Conservation (phyloP, 2,329 filamentous ascomycete genomes). For the Penicillium olsonii region DNA sequence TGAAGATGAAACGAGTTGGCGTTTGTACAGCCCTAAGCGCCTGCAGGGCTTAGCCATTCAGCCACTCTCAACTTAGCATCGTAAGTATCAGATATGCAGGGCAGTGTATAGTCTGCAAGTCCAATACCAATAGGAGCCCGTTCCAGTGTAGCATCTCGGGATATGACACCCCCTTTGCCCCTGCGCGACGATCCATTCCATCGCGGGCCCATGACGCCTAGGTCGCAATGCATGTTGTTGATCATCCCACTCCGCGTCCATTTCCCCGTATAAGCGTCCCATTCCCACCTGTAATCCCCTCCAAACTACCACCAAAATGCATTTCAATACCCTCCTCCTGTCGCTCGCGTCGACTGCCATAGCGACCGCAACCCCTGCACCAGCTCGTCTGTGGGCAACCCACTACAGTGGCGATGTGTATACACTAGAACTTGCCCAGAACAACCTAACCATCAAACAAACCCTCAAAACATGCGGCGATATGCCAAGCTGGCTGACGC, state of each 20-base stretch:
- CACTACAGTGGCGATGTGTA: slow-evolving; percentile 28
- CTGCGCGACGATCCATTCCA: slow-evolving; percentile 8
- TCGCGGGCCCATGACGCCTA: neutral
- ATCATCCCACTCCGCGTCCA: neutral
- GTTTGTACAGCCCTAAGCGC: neutral
- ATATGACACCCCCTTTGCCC: neutral
- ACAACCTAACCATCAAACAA: slow-evolving; percentile 24
- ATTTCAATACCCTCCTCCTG: slow-evolving; percentile 10
- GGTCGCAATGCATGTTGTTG: neutral
- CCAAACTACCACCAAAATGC: slow-evolving; percentile 13
- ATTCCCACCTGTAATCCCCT: neutral
- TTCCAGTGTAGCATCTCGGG: too few relatives aligned
- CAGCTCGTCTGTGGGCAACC: slow-evolving; percentile 23
- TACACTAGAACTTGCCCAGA: slow-evolving; percentile 12
- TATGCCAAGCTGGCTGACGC: slow-evolving; percentile 41
- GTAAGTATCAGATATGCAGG: neutral
- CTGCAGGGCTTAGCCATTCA: neutral
- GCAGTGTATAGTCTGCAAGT: neutral
- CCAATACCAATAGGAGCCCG: too few relatives aligned
- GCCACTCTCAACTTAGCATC: neutral
- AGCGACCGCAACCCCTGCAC: neutral
- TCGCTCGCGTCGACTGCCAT: slow-evolving; percentile 1
- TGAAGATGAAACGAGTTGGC: neutral
- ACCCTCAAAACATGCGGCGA: slow-evolving; percentile 33
- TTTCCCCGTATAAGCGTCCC: neutral